A percentile compares a stretch with the other conserved stretches of the same genome.
phyloP scores from a whole-genome alignment of 352 stramenopile species.

The Globisporangium polare region DNA sequence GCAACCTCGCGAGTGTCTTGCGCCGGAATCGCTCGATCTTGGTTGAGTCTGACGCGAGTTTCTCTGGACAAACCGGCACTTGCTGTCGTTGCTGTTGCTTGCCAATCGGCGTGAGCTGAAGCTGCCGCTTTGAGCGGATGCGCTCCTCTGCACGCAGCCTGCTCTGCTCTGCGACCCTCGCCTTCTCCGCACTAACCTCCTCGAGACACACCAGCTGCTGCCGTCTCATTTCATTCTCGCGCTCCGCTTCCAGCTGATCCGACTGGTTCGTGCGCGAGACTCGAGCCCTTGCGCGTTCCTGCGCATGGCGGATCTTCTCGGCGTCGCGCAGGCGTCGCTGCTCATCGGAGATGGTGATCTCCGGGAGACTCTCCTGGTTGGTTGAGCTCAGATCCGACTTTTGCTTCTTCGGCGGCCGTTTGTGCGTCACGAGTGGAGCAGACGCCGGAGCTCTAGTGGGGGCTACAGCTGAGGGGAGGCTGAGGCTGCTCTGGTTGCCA shows the following conservation, averaged over 20 bases:
- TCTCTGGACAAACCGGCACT: constrained; percentile 5
- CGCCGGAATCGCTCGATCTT: constrained; percentile 19
- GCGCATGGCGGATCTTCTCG: constrained; percentile 51
- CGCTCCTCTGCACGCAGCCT: constrained; percentile 44
- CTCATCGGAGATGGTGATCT: constrained; percentile 23
- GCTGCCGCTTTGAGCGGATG: constrained; percentile 25
- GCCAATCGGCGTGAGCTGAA: constrained; percentile 2
- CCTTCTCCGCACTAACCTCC: constrained; percentile 27
- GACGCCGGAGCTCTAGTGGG: neutral
- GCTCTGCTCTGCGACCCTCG: constrained; percentile 32
- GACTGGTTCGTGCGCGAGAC: constrained; percentile 41
- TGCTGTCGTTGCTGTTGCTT: neutral
- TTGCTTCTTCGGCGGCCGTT: constrained; percentile 4
- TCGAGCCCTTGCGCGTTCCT: constrained; percentile 50
- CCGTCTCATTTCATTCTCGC: constrained; percentile 17
- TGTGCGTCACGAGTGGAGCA: neutral
- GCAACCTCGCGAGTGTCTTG: constrained; percentile 12
- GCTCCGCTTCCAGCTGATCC: constrained; percentile 26
- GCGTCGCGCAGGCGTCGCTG: constrained; percentile 27
- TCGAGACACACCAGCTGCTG: constrained; percentile 17
- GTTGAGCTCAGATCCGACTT: neutral
- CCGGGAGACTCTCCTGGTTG: constrained; percentile 21
- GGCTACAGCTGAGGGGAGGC: neutral
- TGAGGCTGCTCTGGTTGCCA: neutral
- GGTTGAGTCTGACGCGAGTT: neutral